Base-by-base conservation (phyloP, 1,284 basidiomycete species). In the Coriolopsis trogii region DNA sequence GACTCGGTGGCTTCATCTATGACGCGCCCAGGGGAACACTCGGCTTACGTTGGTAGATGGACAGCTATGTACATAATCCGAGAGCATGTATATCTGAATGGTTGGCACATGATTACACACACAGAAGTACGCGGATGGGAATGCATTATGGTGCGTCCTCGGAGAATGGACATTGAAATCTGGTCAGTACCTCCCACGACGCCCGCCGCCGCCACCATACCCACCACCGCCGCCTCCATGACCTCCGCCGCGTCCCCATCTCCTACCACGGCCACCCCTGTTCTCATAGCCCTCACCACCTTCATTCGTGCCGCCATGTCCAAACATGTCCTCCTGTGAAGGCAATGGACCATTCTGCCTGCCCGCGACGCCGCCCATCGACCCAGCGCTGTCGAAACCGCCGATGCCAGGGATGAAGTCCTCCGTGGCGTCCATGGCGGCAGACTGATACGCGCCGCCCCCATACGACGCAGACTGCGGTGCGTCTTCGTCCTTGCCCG, bases 241-340 rank as follows among this genome's bases (percentile, higher is more conserved):
- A n/a, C 37, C 20, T 13, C 49, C 49, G 7, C 54, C 46, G 8
- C 50, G 41, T 6, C 53, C 49, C 56, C 53, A 55, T 10, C 53
- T 46, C 21, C 50, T 42, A 1, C 50, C 52, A 6, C 55, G 49
- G 23, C 47, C 43, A 12, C 49, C 40, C 18, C 28, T 26, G 13
- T 34, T 40, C 20, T 33, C 47, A 12, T 45, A 28, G 24, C 9
- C 41, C n/a, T 54, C 43, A 16, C 48, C 56, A 48, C 61, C 59
- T 3, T 62, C 61, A 10, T 13, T 18, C 5, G 51, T 53, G 31
- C 61, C 63, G 16, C 61, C 58, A 10, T 65, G 61, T 13, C 69
- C 63, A 31, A 75, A 72, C 67, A 78, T 68, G 37, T 79, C 77
- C 33, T 75, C 71, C 56, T 76, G 75, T 8, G 67, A 59, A 1